phyloP scores from a whole-genome alignment of 1,284 basidiomycete species.

The Apiotrichum siamense region DNA sequence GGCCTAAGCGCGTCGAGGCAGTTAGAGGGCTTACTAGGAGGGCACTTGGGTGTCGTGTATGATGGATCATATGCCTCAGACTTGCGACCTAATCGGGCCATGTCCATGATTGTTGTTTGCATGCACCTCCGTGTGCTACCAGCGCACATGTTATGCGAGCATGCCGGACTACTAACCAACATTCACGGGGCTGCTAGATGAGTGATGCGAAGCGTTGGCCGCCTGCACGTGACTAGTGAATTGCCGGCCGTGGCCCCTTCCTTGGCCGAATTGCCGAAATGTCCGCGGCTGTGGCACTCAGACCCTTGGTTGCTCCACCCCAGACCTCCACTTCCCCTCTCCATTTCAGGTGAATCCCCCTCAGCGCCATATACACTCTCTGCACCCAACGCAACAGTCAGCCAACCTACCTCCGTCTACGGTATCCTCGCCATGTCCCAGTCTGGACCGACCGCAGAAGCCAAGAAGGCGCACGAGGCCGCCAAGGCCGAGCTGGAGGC shows the following conservation, averaged over 20 bases:
- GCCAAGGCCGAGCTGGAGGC: conserved; percentile 40
- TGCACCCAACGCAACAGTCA: too few relatives aligned
- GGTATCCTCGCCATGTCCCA: conserved; percentile 26
- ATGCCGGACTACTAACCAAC: too few relatives aligned
- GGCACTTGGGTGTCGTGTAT: conserved; percentile 36
- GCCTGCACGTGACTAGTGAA: not conserved
- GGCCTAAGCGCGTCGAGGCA: conserved; percentile 20
- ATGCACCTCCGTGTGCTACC: conserved; percentile 1
- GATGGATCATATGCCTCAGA: conserved; percentile 38
- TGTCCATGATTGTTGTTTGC: not conserved
- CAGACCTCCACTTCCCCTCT: not conserved
- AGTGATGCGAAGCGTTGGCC: too few relatives aligned
- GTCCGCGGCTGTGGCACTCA: not conserved
- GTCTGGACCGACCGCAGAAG: conserved; percentile 41
- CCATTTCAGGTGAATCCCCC: too few relatives aligned
- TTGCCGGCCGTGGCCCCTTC: not conserved
- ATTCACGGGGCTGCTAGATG: too few relatives aligned
- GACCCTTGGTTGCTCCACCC: not conserved
- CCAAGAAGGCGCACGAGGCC: conserved; percentile 42
- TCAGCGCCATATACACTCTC: too few relatives aligned
- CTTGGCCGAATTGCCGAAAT: too few relatives aligned
- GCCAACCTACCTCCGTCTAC: not conserved
- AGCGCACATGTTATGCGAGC: too few relatives aligned
- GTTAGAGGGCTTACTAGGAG: conserved; percentile 26
- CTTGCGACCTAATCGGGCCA: not conserved